Evolutionary conservation across 306 rosid genomes (phyloP).

Genomic region (Cicer bijugum): DNA sequence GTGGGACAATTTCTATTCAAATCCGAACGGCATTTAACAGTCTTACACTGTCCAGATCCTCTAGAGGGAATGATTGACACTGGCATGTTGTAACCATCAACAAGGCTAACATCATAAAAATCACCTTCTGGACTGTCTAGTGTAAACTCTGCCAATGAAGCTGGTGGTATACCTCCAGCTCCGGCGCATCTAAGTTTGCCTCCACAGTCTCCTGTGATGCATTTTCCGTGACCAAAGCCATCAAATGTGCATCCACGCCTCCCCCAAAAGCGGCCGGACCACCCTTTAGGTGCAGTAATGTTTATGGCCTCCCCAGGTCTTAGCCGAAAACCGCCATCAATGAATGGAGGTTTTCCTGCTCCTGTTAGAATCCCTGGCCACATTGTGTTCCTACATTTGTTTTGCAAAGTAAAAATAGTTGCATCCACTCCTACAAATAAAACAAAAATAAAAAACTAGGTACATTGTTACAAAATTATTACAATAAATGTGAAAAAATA

Average conservation of each 20-base stretch:
- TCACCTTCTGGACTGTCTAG: constrained; percentile 59
- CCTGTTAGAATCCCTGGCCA: constrained; percentile 66
- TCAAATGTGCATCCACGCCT: constrained; percentile 56
- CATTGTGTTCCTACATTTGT: constrained; percentile 51
- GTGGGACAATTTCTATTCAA: constrained; percentile 53
- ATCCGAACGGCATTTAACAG: constrained; percentile 41
- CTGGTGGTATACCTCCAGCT: constrained; percentile 58
- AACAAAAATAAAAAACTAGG: neutral
- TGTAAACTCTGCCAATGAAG: constrained; percentile 69
- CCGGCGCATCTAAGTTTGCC: constrained; percentile 56
- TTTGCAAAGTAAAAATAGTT: constrained; percentile 56
- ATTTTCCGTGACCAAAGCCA: constrained; percentile 48
- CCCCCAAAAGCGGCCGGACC: constrained; percentile 71
- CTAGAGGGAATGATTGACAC: constrained; percentile 55
- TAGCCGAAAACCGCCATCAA: constrained; percentile 55
- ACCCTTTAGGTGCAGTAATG: constrained; percentile 56
- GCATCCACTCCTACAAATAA: constrained; percentile 57
- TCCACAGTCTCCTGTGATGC: constrained; percentile 66
- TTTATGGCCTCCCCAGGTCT: constrained; percentile 36
- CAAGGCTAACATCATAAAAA: constrained; percentile 71
- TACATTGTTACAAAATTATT: constrained; percentile 14
- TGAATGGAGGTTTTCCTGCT: constrained; percentile 54
- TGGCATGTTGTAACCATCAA: constrained; percentile 67
- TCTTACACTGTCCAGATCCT: constrained; percentile 47
- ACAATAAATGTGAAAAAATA: neutral